These are phyloP conservation scores for Eucalyptus erythrocorys DNA, from an alignment of 345 rosid species.

Conservation along the genomic window DNA sequence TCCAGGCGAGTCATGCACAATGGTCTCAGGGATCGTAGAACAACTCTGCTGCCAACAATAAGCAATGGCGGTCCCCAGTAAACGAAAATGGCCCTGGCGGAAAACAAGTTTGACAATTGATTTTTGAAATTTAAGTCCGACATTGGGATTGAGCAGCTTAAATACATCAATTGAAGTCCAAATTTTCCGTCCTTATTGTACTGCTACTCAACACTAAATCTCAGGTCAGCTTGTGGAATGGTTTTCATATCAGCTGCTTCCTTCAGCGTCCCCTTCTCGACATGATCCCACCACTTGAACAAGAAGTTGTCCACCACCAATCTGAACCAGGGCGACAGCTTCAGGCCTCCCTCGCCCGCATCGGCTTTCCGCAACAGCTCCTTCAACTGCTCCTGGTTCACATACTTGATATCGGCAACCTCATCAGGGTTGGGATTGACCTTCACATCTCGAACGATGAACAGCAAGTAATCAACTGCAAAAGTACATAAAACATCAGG, in stretches of 20 bases:
- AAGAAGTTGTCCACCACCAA: slow-evolving; percentile 85
- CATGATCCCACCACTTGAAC: slow-evolving; percentile 95
- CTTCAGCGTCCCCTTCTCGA: slow-evolving; percentile 62
- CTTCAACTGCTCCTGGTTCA: slow-evolving; percentile 65
- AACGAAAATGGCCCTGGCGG: not conserved
- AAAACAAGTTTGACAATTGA: not conserved
- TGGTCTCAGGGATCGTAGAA: not conserved
- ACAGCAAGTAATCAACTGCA: slow-evolving; percentile 88
- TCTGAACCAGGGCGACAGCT: slow-evolving; percentile 94
- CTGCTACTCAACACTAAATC: not conserved
- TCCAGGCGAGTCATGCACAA: not conserved
- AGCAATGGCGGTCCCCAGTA: not conserved
- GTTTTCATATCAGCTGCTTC: slow-evolving; percentile 65
- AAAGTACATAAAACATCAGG: not conserved
- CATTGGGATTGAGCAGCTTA: not conserved
- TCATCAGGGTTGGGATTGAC: slow-evolving; percentile 79
- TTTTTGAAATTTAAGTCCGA: not conserved
- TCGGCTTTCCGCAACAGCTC: slow-evolving; percentile 87
- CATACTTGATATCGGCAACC: slow-evolving; percentile 76
- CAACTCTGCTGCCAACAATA: not conserved
- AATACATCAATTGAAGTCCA: not conserved
- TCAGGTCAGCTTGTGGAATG: slow-evolving; percentile 58
- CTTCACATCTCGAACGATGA: slow-evolving; percentile 68
- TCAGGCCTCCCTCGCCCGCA: slow-evolving; percentile 74
- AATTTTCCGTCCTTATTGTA: not conserved